Percentiles rank a stretch among this genome's conserved stretches.
Conservation (phyloP, 768 basidiomycete species). For the Termitomyces heimii region DNA sequence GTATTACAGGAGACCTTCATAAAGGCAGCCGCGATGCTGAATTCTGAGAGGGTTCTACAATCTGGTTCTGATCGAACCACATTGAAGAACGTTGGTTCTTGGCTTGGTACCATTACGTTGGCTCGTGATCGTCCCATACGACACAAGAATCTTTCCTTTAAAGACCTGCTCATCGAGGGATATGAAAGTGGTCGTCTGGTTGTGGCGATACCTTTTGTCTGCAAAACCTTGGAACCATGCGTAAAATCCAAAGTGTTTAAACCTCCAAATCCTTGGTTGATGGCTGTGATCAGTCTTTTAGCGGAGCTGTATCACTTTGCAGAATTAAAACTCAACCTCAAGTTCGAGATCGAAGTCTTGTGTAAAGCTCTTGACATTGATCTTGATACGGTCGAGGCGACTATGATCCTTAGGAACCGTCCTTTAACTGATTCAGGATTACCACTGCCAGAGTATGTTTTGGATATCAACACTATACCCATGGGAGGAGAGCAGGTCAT, state of each 20-base stretch:
- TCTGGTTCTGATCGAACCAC: conserved; percentile 79
- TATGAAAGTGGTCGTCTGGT: conserved; percentile 88
- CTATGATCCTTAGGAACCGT: conserved; percentile 75
- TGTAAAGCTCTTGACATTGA: conserved; percentile 90
- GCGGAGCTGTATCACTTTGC: conserved; percentile 97
- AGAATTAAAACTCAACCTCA: conserved; percentile 92
- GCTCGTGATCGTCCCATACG: conserved; percentile 91
- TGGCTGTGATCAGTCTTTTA: conserved; percentile 88
- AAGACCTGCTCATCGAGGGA: conserved; percentile 94
- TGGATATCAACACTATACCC: conserved; percentile 74
- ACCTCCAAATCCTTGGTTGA: conserved; percentile 97
- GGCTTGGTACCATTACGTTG: conserved; percentile 92
- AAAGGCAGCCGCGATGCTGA: conserved; percentile 82
- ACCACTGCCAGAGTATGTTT: conserved; percentile 71
- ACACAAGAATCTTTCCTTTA: conserved; percentile 91
- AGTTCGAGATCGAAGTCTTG: conserved; percentile 97
- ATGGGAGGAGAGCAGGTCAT: conserved; percentile 64
- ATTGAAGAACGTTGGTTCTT: conserved; percentile 91
- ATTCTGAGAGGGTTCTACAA: conserved; percentile 86
- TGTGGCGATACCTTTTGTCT: conserved; percentile 96
- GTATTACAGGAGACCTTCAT: conserved; percentile 92
- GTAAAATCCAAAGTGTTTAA: conserved; percentile 88
- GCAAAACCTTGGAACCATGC: conserved; percentile 92
- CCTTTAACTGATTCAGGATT: conserved; percentile 59
- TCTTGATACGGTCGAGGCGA: conserved; percentile 78